Conservation (phyloP, 2,329 filamentous ascomycete genomes). For the Metarhizium anisopliae region DNA sequence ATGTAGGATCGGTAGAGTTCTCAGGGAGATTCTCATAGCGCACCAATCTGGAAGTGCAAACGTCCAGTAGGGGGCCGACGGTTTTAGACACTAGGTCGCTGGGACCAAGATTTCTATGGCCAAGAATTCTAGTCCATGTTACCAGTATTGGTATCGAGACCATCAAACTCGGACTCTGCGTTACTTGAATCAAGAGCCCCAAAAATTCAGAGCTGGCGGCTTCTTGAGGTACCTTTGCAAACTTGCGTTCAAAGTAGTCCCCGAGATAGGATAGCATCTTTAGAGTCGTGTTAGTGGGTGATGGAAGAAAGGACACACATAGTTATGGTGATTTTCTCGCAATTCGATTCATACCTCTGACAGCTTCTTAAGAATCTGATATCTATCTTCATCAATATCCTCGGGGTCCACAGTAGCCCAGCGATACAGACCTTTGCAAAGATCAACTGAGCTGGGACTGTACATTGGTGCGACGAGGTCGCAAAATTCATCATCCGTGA, state of each 20-base stretch:
- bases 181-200: constrained; percentile 67
- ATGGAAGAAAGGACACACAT: not conserved
- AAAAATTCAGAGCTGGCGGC: constrained; percentile 67
- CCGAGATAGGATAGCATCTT: constrained; percentile 80
- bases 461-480: constrained; percentile 75
- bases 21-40: constrained; percentile 82
- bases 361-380: constrained; percentile 86
- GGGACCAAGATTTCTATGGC: constrained; percentile 57
- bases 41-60: constrained; percentile 74
- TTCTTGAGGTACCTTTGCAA: constrained; percentile 52
- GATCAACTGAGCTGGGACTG: constrained; percentile 56
- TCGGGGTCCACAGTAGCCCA: constrained; percentile 74
- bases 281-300: constrained; percentile 5
- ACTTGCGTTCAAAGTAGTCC: constrained; percentile 74
- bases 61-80: constrained; percentile 69
- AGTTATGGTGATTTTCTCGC: not conserved
- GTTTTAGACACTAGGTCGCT: constrained; percentile 52
- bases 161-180: constrained; percentile 78
- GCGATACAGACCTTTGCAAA: constrained; percentile 66
- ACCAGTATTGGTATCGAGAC: constrained; percentile 90
- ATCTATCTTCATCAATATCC: constrained; percentile 84
- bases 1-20: constrained; percentile 69
- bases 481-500: constrained; percentile 69
- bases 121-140: constrained; percentile 77
- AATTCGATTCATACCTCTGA: constrained; percentile 58